A percentile compares a stretch with the other conserved stretches of the same genome.
Evolutionary conservation across 2,329 filamentous ascomycete species (phyloP).

Genomic region (Aureobasidium sp.): DNA sequence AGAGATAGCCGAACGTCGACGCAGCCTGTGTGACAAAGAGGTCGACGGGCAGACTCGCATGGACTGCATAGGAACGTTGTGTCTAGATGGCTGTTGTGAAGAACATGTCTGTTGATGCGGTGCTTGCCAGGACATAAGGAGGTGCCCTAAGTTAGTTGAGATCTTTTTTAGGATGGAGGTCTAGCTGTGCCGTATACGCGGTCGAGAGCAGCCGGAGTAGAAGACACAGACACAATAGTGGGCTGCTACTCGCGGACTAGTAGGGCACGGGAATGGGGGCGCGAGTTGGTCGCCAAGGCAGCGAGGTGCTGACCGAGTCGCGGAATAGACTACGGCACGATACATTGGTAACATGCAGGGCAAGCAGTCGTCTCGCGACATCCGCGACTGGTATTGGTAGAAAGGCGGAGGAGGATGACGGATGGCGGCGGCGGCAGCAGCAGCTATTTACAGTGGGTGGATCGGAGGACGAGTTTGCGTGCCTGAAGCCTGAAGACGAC

Average conservation of each 20-base stretch:
- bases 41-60: not conserved
- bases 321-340: constrained; percentile 1
- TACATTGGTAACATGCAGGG: constrained; percentile 3
- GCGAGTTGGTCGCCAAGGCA: constrained; percentile 8
- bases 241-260: not conserved
- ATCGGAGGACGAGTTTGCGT: not conserved
- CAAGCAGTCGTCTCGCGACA: constrained; percentile 1
- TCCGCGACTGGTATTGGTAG: not conserved
- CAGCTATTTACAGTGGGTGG: constrained; percentile 3
- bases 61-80: not conserved
- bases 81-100: not conserved
- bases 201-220: not conserved
- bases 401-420: not conserved
- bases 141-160: not conserved
- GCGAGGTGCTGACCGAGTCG: constrained; percentile 1
- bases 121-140: not conserved
- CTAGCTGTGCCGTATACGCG: not conserved
- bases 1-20: constrained; percentile 2
- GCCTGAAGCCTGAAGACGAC: not conserved
- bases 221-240: not conserved
- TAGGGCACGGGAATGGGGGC: not conserved
- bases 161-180: not conserved
- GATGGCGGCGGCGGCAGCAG: constrained; percentile 3
- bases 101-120: not conserved
- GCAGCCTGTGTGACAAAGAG: constrained; percentile 3